phyloP scores from a whole-genome alignment of 1,284 basidiomycete genomes.

The Sporisorium reilianum region DNA sequence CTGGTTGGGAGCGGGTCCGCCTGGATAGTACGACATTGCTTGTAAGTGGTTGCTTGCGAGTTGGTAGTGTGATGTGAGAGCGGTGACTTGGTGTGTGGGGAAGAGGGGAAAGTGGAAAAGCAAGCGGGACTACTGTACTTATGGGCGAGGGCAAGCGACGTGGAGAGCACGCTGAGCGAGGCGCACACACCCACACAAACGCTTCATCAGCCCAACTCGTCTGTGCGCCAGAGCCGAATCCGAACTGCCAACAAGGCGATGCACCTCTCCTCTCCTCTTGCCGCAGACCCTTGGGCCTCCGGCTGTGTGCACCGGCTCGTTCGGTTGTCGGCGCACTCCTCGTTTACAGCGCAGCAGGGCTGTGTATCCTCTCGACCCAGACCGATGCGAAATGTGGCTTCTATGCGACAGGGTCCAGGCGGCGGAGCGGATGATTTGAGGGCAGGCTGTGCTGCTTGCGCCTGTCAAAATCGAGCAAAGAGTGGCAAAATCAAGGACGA shows the following conservation, averaged over 20 bases:
- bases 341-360: neutral
- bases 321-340: neutral
- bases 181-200: neutral
- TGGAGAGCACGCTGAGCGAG: neutral
- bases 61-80: slow-evolving; percentile 4
- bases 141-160: neutral
- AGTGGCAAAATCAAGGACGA: neutral
- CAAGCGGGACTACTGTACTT: slow-evolving; percentile 12
- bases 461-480: too few relatives aligned
- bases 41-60: neutral
- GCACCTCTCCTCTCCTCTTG: too few relatives aligned
- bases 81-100: neutral
- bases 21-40: slow-evolving; percentile 29
- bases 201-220: neutral
- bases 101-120: neutral
- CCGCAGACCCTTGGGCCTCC: neutral
- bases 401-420: neutral
- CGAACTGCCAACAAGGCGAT: neutral
- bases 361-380: neutral
- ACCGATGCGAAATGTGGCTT: neutral
- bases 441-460: slow-evolving; percentile 1
- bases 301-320: neutral
- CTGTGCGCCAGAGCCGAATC: neutral
- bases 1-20: slow-evolving; percentile 20
- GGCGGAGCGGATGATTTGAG: neutral